phyloP scores from a whole-genome alignment of 2,329 filamentous ascomycete species.

The Ampelomyces quisqualis region DNA sequence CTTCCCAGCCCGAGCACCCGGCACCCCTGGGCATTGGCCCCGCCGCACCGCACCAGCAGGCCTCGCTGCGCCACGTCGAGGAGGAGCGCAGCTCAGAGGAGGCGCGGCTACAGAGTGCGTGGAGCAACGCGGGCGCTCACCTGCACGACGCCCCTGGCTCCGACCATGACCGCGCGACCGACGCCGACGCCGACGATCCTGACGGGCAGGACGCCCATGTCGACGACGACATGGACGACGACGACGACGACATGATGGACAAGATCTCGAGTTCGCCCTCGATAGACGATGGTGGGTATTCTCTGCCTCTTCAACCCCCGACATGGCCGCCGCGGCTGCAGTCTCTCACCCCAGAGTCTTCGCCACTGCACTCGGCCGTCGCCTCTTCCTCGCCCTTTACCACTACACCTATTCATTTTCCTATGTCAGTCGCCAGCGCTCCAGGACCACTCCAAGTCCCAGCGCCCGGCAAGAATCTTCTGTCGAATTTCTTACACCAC shows the following conservation, averaged over 20 bases:
- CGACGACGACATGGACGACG: constrained; percentile 76
- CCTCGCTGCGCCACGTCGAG: constrained; percentile 76
- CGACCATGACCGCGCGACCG: constrained; percentile 55
- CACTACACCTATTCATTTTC: constrained; percentile 48
- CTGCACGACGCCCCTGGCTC: constrained; percentile 55
- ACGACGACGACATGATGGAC: constrained; percentile 96
- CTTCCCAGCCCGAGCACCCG: constrained; percentile 55
- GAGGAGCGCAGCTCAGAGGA: constrained; percentile 73
- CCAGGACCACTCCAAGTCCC: constrained; percentile 25
- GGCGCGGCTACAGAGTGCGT: constrained; percentile 61
- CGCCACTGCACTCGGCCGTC: constrained; percentile 28
- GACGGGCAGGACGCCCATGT: constrained; percentile 64
- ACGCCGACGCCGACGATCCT: constrained; percentile 46
- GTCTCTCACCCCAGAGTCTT: constrained; percentile 45
- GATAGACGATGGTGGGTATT: constrained; percentile 96
- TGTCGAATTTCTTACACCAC: constrained; percentile 34
- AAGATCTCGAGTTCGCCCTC: constrained; percentile 98
- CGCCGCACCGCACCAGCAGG: constrained; percentile 79
- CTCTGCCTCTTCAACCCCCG: constrained; percentile 41
- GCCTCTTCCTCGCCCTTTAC: constrained; percentile 49
- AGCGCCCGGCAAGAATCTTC: constrained; percentile 30
- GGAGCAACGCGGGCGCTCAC: constrained; percentile 45
- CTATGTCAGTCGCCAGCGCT: constrained; percentile 33
- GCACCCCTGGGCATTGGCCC: constrained; percentile 55
- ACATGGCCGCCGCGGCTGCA: constrained; percentile 46